Evolutionary conservation across 2,329 filamentous ascomycete species (phyloP).

Genomic region (Lojkania enalia): DNA sequence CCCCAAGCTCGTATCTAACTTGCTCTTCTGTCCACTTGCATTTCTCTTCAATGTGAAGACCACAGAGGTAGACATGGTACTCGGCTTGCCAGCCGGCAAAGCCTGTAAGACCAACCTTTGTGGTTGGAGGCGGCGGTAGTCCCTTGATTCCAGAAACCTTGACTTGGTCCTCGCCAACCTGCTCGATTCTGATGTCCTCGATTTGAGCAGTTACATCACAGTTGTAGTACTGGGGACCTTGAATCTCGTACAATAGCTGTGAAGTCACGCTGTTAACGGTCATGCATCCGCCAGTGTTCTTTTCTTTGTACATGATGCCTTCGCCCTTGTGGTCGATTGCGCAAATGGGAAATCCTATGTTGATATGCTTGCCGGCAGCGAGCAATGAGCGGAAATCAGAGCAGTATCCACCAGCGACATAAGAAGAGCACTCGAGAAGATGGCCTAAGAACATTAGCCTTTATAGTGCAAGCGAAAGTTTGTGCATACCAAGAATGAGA

Average conservation of each 20-base stretch:
- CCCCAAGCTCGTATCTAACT: slow-evolving; percentile 44
- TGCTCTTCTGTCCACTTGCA: slow-evolving; percentile 48
- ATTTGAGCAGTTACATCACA: slow-evolving; percentile 43
- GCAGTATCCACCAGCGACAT: slow-evolving; percentile 49
- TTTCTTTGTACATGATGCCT: slow-evolving; percentile 53
- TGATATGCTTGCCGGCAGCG: slow-evolving; percentile 39
- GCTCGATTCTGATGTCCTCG: slow-evolving; percentile 55
- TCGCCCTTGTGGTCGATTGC: slow-evolving; percentile 51
- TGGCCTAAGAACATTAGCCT: slow-evolving; percentile 35
- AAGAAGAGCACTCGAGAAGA: slow-evolving; percentile 49
- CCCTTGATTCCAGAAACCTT: slow-evolving; percentile 51
- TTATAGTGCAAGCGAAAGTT: neutral
- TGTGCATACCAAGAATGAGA: slow-evolving; percentile 38
- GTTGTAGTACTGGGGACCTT: slow-evolving; percentile 13
- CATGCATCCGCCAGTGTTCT: slow-evolving; percentile 37
- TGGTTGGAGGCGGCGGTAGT: slow-evolving; percentile 51
- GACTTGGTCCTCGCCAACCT: slow-evolving; percentile 55
- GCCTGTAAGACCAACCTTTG: slow-evolving; percentile 53
- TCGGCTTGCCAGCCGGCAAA: slow-evolving; percentile 54
- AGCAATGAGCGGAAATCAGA: slow-evolving; percentile 47
- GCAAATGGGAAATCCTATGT: slow-evolving; percentile 53
- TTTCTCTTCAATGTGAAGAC: slow-evolving; percentile 52
- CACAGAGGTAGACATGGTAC: slow-evolving; percentile 50
- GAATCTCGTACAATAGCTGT: slow-evolving; percentile 22
- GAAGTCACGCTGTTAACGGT: slow-evolving; percentile 16